These are phyloP conservation scores for Macrocybe gigantea DNA, from an alignment of 768 basidiomycete species.

Conservation along the genomic window DNA sequence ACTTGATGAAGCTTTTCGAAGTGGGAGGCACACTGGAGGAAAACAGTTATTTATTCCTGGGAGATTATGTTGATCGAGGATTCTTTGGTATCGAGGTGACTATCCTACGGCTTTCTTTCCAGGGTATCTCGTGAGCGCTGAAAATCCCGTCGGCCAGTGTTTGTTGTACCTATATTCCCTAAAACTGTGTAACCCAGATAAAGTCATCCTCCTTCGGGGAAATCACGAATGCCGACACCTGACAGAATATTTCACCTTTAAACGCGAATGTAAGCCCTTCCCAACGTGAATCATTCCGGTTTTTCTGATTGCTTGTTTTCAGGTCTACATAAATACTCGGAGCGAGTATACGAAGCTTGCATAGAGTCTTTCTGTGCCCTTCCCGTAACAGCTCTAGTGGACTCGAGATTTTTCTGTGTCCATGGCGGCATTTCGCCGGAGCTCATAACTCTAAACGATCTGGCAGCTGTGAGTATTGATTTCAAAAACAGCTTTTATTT, in stretches of 20 bases:
- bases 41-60: constrained; percentile 87
- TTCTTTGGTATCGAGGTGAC: constrained; percentile 71
- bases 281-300: background rate
- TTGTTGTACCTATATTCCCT: constrained; percentile 89
- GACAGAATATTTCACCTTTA: constrained; percentile 98
- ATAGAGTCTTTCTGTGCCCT: constrained; percentile 86
- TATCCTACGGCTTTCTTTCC: constrained; percentile 5
- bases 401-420: constrained; percentile 94
- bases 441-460: constrained; percentile 71
- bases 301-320: background rate
- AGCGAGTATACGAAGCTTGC: constrained; percentile 85
- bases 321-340: constrained; percentile 91
- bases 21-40: constrained; percentile 82
- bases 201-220: constrained; percentile 80
- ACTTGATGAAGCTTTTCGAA: constrained; percentile 97
- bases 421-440: constrained; percentile 95
- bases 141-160: constrained; percentile 41
- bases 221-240: constrained; percentile 98
- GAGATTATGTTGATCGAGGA: constrained; percentile 96
- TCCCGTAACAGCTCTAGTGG: constrained; percentile 88
- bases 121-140: background rate
- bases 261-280: constrained; percentile 76
- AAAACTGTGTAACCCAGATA: constrained; percentile 85
- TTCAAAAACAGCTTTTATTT: constrained; percentile 1
- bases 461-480: constrained; percentile 46